Evolutionary conservation across 2,329 filamentous ascomycete species (phyloP).

Genomic region (Penicillium hordei): DNA sequence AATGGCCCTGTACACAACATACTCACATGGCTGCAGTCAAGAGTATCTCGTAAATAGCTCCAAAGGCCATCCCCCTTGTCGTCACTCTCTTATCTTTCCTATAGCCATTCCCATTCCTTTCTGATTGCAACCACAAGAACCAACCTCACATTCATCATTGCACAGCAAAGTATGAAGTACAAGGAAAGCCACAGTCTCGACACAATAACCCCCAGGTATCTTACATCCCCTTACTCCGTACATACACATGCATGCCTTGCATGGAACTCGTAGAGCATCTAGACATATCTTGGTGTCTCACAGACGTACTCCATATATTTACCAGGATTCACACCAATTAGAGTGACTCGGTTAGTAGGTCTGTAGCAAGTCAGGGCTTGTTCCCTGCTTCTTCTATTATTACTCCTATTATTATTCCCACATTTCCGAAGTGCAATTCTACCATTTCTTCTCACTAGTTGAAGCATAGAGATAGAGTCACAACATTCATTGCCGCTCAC

Average conservation of each 20-base stretch:
- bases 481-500: not conserved
- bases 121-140: not conserved
- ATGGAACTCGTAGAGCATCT: not conserved
- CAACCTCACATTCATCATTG: not conserved
- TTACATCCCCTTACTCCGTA: not conserved
- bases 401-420: not conserved
- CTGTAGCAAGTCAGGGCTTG: not conserved
- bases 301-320: not conserved
- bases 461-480: not conserved
- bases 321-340: not conserved
- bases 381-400: not conserved
- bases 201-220: not conserved
- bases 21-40: slow-evolving; percentile 2
- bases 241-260: slow-evolving; percentile 4
- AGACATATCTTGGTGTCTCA: slow-evolving; percentile 1
- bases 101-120: not conserved
- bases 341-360: not conserved
- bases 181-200: not conserved
- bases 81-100: not conserved
- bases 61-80: not conserved
- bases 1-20: slow-evolving; percentile 1
- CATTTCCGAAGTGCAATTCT: not conserved
- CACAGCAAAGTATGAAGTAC: not conserved
- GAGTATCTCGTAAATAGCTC: not conserved
- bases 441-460: not conserved